Base-by-base conservation (phyloP, 2,329 filamentous ascomycete species). In the Hyphodiscus sp. region DNA sequence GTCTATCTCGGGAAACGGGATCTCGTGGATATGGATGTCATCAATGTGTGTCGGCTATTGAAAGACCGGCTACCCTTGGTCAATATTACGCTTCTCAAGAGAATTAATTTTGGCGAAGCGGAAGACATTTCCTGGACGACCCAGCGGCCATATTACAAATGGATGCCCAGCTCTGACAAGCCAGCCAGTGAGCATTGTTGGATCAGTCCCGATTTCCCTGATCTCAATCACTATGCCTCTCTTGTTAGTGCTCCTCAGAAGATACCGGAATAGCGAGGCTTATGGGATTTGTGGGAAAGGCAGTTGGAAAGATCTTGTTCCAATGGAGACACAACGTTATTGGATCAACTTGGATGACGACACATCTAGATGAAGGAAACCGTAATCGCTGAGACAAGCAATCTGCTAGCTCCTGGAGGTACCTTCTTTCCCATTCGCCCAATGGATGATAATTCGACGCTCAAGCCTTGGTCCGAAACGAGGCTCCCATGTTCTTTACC, bases 41-140 rank as follows among this genome's bases (percentile, higher is more conserved):
- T 59, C 20, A 54, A 47, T 44, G 41, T 57, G 1, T 56, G 53
- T 49, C 55, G 57, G 6, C 43, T 61, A 18, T 53, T 58, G 15
- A 44, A 50, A 47, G 57, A 59, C 54, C 48, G 52, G 10, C 46
- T 53, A 13, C 52, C 55, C 1, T 23, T 53, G 30, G 11, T 58
- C 26, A 30, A 49, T 15, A 50, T 57, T 38, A 30, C 51, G 6
- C 41, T 61, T 15, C 56, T 49, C 10, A 59, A 56, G 47, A 52
- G 59, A 20, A 58, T 54, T n/a, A 54, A 49, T 20, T 59, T 51
- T 26, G 33, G 30, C 4, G 44, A 57, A 44, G 55, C 54, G 6
- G 53, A 58, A 23, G 57, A 61, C 50, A 55, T 61, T 41, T 56
- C 54, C 1, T 61, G 59, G 59, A 56, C 58, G 53, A 13, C 58